Percentiles rank a stretch among this genome's conserved stretches.
These are phyloP conservation scores for Trichosporon sp. DNA, from an alignment of 1,284 basidiomycete species.

Conservation along the genomic window DNA sequence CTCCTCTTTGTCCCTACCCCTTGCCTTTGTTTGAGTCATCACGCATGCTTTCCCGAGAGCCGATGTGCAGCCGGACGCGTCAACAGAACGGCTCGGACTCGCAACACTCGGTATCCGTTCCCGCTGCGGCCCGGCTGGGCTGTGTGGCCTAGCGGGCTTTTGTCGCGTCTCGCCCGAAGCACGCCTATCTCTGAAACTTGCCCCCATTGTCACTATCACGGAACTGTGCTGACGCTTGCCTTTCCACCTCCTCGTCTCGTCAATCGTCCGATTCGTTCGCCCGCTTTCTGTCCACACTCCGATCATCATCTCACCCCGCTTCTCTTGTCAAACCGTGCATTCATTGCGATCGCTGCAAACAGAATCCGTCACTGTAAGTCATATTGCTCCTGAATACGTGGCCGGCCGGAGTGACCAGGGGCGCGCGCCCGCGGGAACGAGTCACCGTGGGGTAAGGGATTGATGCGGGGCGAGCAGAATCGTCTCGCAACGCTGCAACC, in stretches of 20 bases:
- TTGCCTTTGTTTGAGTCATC: background rate
- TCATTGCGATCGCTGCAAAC: background rate
- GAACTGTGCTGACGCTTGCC: background rate
- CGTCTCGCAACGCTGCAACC: background rate
- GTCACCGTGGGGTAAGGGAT: constrained; percentile 3
- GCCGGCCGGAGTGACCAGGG: background rate
- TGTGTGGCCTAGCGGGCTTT: background rate
- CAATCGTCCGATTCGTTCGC: background rate
- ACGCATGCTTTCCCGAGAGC: background rate
- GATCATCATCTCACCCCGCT: background rate
- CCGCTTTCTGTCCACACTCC: background rate
- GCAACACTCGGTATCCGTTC: background rate
- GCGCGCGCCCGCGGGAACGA: background rate
- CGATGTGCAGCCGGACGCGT: background rate
- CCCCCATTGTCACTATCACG: constrained; percentile 2
- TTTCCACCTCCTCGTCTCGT: too few relatives aligned
- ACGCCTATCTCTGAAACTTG: background rate
- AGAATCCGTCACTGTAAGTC: background rate
- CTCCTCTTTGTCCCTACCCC: background rate
- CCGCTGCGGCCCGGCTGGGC: background rate
- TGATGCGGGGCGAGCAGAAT: background rate
- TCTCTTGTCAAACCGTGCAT: background rate
- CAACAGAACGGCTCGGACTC: background rate
- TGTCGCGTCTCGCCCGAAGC: constrained; percentile 1
- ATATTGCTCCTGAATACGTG: background rate